Evolutionary conservation across 2,329 filamentous ascomycete genomes (phyloP), one percentile per base, ranked within the genome.

Genomic region (Arthroderma sp.): DNA sequence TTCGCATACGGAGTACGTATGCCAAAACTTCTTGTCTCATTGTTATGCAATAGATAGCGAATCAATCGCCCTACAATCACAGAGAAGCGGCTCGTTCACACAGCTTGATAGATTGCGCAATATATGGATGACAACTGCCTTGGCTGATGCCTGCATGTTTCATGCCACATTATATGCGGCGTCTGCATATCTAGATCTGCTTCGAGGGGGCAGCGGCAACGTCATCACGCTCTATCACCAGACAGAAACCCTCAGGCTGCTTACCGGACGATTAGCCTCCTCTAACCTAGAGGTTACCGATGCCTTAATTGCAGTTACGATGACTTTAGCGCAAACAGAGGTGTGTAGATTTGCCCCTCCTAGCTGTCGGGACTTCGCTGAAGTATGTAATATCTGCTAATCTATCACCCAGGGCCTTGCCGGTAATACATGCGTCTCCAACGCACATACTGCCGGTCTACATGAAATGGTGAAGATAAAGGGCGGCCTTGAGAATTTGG

Each of bases 281-380:
- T 28, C 52, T 23, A 39, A 47, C 11, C 4, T 31, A n/a, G 15
- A 59, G 28, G 28, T 56, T n/a, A 51, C 55, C 7, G 54, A 59
- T 19, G 33, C 38, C n/a, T 44, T 54, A 31, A 38, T 59, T 23
- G 57, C 57, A 15, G 51, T 55, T 8, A 55, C 57, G n/a, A 35
- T 59, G 44, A 47, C 47, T 5, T 38, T 59, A 31, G 35, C 57
- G 15, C 57, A 59, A 17, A 59, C 55, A 23, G 57, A 59, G 57
- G 57, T 59, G 33, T 15, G n/a, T 35, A 4, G 17, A n/a, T n/a
- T 13, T n/a, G 4, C 25, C 28, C 6, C 35, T n/a, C 15, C 43
- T 21, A 5, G 1, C 41, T 13, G 11, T 43, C 5, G 15, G 9
- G 11, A 23, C 13, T 13, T 44, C 11, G 11, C 9, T 15, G 8